phyloP scores from a whole-genome alignment of 2,329 filamentous ascomycete genomes.

The Stachybotrys chartarum region DNA sequence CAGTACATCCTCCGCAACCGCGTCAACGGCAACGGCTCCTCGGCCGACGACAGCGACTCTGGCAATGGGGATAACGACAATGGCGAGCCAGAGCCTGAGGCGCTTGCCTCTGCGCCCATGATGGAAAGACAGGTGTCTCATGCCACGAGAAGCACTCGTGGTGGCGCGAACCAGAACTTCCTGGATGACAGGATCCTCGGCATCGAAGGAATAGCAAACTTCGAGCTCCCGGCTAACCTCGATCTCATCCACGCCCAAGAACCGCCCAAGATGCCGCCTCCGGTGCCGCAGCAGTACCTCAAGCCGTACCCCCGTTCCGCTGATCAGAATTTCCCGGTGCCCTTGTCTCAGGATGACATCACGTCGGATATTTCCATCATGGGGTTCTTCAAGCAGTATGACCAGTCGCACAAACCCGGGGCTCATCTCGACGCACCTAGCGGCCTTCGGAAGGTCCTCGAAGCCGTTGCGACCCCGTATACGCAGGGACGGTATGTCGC shows the following conservation, averaged over 20 bases:
- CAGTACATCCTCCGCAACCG: conserved; percentile 54
- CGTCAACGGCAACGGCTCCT: conserved; percentile 40
- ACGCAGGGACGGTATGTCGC: conserved; percentile 40
- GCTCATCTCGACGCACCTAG: conserved; percentile 48
- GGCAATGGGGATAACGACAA: conserved; percentile 44
- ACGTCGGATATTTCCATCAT: conserved; percentile 51
- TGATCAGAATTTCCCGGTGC: conserved; percentile 49
- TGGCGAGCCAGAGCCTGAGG: conserved; percentile 40
- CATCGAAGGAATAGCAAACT: conserved; percentile 52
- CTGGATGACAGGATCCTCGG: conserved; percentile 51
- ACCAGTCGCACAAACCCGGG: conserved; percentile 43
- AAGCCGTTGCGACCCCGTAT: conserved; percentile 43
- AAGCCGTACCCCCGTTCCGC: conserved; percentile 47
- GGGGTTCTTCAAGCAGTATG: conserved; percentile 50
- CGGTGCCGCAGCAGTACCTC: conserved; percentile 50
- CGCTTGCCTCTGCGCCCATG: conserved; percentile 38
- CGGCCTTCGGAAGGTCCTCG: conserved; percentile 48
- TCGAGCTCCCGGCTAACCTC: conserved; percentile 51
- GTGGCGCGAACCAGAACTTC: conserved; percentile 45
- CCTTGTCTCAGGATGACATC: conserved; percentile 44
- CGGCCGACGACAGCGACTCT: conserved; percentile 46
- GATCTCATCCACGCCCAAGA: conserved; percentile 48
- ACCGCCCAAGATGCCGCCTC: conserved; percentile 49
- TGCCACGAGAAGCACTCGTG: conserved; percentile 55
- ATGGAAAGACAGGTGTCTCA: conserved; percentile 62